A percentile compares a stretch with the other conserved stretches of the same genome.
These are phyloP conservation scores for Tillandsia leiboldiana DNA, from an alignment of 176 grass and related monocot species.

Conservation along the genomic window DNA sequence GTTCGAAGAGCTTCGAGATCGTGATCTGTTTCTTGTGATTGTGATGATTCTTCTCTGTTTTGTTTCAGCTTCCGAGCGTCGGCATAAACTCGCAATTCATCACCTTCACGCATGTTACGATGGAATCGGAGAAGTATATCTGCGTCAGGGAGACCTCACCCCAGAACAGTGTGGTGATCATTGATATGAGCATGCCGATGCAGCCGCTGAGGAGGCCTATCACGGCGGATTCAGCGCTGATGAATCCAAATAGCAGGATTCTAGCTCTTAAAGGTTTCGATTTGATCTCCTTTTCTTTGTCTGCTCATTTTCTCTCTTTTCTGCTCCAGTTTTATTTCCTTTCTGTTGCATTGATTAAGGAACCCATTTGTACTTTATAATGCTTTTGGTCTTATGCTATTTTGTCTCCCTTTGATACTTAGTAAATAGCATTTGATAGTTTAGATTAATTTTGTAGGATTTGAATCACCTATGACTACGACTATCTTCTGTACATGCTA, in stretches of 20 bases:
- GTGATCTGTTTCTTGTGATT: background rate
- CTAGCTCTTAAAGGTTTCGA: constrained; percentile 91
- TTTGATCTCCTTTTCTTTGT: background rate
- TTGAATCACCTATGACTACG: too few species aligned
- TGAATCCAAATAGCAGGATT: constrained; percentile 94
- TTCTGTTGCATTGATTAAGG: background rate
- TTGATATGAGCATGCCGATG: constrained; percentile 94
- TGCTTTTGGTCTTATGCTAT: background rate
- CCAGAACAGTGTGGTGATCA: constrained; percentile 97
- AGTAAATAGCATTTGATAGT: too few species aligned
- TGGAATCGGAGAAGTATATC: constrained; percentile 98
- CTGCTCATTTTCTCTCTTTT: background rate
- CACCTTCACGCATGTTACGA: constrained; percentile 97
- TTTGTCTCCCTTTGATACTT: too few species aligned
- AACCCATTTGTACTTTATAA: background rate
- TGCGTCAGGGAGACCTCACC: constrained; percentile 95
- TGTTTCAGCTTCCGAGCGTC: constrained; percentile 67
- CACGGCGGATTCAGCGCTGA: constrained; percentile 89
- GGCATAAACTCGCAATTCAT: constrained; percentile 94
- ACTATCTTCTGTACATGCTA: too few species aligned
- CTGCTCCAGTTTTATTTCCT: background rate
- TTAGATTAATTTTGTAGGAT: too few species aligned
- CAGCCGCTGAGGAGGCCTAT: constrained; percentile 92
- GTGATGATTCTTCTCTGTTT: background rate
- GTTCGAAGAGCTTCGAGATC: background rate